Base-by-base conservation (phyloP, 352 stramenopile species). In the Peronospora farinosa region DNA sequence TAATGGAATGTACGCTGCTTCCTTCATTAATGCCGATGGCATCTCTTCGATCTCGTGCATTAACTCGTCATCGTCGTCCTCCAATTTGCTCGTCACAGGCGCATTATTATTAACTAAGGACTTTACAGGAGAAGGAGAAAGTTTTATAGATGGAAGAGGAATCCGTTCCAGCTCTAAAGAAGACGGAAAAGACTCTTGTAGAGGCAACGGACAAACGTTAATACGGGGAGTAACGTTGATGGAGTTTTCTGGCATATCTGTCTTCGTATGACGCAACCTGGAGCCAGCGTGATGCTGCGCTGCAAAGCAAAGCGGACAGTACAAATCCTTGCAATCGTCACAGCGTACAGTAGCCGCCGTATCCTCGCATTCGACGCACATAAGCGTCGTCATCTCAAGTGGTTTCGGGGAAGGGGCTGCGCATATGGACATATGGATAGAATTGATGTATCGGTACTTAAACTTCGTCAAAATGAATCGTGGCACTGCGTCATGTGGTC, bases 291-390 rank as follows among this genome's bases (percentile, higher is more conserved):
- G 76, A 60, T 95, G 82, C 57, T 92, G 76, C 7, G 67, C 79
- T 17, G 72, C 49, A 55, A 76, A 93, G 63, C 84, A 95, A 2
- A 90, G 63, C 16, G 70, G 63, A 45, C 84, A 95, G 55, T 89
- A 95, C 0, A 73, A 43, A 54, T 95, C 84, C 9, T 67, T 57
- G 47, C 84, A 95, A 27, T 69, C 65, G 8, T 75, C 56, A 54
- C 84, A 95, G 23, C 54, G 56, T 11, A 93, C 54, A 19, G 72
- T 74, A 0, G 84, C 84, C 43, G 70, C 67, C 28, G 82, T 88
- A 54, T 93, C 82, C 51, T 93, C 82, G 58, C 84, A 95, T 58
- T 95, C 81, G 45, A 92, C 63, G 67, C 81, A 95, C 70, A 86
- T 82, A 9, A 36, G 46, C 51, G 51, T 11, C 38, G 50, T 31